Evolutionary conservation across 441 rosid genomes (phyloP).

Genomic region (Pelargonium cotyledonis): DNA sequence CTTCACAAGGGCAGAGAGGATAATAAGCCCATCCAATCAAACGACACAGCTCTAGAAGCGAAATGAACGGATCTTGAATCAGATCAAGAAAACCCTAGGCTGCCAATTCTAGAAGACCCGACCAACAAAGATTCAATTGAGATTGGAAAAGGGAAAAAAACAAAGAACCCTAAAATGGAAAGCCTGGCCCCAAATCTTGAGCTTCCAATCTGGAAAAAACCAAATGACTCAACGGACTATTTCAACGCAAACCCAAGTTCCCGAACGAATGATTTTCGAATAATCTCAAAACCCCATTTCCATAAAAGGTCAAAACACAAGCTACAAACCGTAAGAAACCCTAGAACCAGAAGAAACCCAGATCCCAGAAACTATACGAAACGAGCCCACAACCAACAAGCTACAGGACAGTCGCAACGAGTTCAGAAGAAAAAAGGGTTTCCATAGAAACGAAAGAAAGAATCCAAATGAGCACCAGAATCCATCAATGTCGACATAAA

Average conservation of each 20-base stretch:
- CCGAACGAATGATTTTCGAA: conserved; percentile 6
- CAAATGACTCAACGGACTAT: conserved; percentile 7
- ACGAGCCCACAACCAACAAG: conserved; percentile 20
- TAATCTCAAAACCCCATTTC: conserved; percentile 30
- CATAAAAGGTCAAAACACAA: conserved; percentile 29
- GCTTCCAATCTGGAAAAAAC: neutral
- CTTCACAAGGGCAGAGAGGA: conserved; percentile 17
- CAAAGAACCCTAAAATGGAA: conserved; percentile 11
- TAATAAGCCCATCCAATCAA: conserved; percentile 44
- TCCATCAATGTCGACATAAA: conserved; percentile 8
- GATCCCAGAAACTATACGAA: conserved; percentile 44
- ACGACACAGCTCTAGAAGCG: conserved; percentile 26
- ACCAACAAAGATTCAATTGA: conserved; percentile 19
- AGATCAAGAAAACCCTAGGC: conserved; percentile 39
- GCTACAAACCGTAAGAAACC: conserved; percentile 41
- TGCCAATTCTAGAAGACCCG: conserved; percentile 22
- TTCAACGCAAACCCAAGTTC: conserved; percentile 24
- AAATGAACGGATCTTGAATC: conserved; percentile 29
- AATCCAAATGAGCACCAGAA: conserved; percentile 12
- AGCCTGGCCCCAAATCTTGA: conserved; percentile 12
- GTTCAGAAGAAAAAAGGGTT: conserved; percentile 16
- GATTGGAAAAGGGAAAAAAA: conserved; percentile 9
- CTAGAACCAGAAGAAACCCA: conserved; percentile 49
- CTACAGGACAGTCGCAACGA: conserved; percentile 15
- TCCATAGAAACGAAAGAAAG: conserved; percentile 16